Percentiles rank a stretch among this genome's conserved stretches.
phyloP scores from a whole-genome alignment of 2,329 filamentous ascomycete genomes.

The Lachnellula arida region DNA sequence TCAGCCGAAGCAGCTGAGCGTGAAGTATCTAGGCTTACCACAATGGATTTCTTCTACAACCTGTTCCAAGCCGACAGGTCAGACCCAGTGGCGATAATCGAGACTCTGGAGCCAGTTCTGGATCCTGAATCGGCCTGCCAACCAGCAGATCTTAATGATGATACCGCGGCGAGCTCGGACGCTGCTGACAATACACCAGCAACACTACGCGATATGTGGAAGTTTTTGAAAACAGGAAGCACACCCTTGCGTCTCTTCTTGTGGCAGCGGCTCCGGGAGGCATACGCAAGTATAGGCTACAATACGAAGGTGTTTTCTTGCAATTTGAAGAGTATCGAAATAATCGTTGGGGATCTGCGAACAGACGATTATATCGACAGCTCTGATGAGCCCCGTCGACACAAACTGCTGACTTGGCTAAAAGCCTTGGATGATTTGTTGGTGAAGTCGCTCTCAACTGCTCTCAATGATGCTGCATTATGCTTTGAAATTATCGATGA shows the following conservation, averaged over 20 bases:
- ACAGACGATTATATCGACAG: constrained; percentile 50
- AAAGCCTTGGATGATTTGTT: constrained; percentile 76
- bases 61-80: constrained; percentile 80
- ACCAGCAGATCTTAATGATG: constrained; percentile 22
- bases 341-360: constrained; percentile 68
- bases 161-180: constrained; percentile 7
- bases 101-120: constrained; percentile 86
- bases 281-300: constrained; percentile 82
- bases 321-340: constrained; percentile 77
- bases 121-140: constrained; percentile 59
- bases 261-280: constrained; percentile 86
- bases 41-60: constrained; percentile 91
- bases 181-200: constrained; percentile 26
- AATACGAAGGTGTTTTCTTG: constrained; percentile 85
- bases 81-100: constrained; percentile 80
- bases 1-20: constrained; percentile 79
- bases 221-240: constrained; percentile 76
- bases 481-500: constrained; percentile 83
- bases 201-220: constrained; percentile 70
- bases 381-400: constrained; percentile 59
- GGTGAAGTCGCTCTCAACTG: constrained; percentile 63
- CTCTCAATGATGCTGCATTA: constrained; percentile 57
- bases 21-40: constrained; percentile 87
- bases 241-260: constrained; percentile 80
- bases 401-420: constrained; percentile 68